Evolutionary conservation across 2,329 filamentous ascomycete genomes (phyloP).

Genomic region (Monilinia fructigena): DNA sequence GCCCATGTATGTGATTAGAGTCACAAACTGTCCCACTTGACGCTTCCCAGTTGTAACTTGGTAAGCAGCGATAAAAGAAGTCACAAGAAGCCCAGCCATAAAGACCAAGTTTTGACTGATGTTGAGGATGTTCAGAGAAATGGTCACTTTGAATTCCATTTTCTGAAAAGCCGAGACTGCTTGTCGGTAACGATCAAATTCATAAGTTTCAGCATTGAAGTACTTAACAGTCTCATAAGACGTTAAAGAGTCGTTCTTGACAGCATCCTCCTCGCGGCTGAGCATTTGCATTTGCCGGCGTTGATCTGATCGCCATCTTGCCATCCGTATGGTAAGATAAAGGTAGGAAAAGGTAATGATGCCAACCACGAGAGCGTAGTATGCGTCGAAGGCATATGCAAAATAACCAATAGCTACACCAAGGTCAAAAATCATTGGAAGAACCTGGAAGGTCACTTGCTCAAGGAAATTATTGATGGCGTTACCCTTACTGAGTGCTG

Average conservation of each 20-base stretch:
- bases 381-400: conserved; percentile 73
- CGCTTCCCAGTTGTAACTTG: conserved; percentile 68
- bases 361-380: conserved; percentile 86
- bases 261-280: conserved; percentile 90
- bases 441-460: conserved; percentile 91
- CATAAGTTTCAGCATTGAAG: conserved; percentile 80
- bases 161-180: conserved; percentile 70
- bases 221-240: conserved; percentile 97
- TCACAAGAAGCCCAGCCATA: conserved; percentile 70
- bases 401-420: conserved; percentile 82
- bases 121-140: conserved; percentile 77
- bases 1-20: conserved; percentile 72
- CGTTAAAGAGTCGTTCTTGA: conserved; percentile 98
- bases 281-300: conserved; percentile 93
- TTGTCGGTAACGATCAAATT: conserved; percentile 69
- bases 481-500: conserved; percentile 91
- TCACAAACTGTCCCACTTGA: conserved; percentile 69
- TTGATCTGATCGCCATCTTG: conserved; percentile 86
- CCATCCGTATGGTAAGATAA: conserved; percentile 94
- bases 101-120: conserved; percentile 78
- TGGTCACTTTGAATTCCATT: conserved; percentile 73
- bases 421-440: conserved; percentile 92
- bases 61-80: conserved; percentile 72
- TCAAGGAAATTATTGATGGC: conserved; percentile 97
- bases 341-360: conserved; percentile 95